phyloP scores from a whole-genome alignment of 2,329 filamentous ascomycete species.

The Neonectria neomacrospora region DNA sequence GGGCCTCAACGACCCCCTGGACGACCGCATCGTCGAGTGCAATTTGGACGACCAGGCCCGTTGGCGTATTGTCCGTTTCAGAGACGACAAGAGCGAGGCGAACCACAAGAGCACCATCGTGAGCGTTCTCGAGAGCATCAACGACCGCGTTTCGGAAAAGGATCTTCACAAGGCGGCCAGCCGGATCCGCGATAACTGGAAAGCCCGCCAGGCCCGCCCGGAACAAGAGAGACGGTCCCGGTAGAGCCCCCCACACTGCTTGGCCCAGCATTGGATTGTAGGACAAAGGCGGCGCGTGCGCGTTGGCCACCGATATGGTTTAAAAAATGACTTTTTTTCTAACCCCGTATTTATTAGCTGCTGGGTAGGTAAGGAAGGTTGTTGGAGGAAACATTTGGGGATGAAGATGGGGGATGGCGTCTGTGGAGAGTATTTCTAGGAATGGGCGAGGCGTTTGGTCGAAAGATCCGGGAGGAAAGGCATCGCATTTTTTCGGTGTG shows the following conservation, averaged over 20 bases:
- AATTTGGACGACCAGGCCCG: conserved; percentile 77
- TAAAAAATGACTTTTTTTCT: not conserved
- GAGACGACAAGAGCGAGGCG: conserved; percentile 91
- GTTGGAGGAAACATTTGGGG: not conserved
- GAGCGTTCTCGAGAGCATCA: conserved; percentile 90
- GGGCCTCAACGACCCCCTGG: conserved; percentile 75
- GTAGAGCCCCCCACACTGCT: conserved; percentile 6
- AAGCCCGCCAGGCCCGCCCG: conserved; percentile 63
- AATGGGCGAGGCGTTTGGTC: conserved; percentile 37
- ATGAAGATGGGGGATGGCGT: conserved; percentile 26
- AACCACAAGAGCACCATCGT: conserved; percentile 88
- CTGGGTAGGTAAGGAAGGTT: conserved; percentile 5
- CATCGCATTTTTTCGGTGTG: conserved; percentile 6
- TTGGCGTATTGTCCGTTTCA: conserved; percentile 90
- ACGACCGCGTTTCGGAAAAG: conserved; percentile 83
- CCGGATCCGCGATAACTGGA: conserved; percentile 84
- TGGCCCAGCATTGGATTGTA: not conserved
- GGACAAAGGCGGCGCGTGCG: not conserved
- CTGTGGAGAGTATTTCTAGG: conserved; percentile 29
- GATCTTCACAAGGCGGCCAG: conserved; percentile 78
- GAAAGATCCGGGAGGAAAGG: conserved; percentile 21
- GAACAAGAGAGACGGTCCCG: conserved; percentile 43
- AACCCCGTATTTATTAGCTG: not conserved
- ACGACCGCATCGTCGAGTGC: conserved; percentile 91
- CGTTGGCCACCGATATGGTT: not conserved